Percentiles rank a stretch among this genome's conserved stretches.
These are phyloP conservation scores for Colletotrichum horii DNA, from an alignment of 2,329 filamentous ascomycete genomes.

Conservation along the genomic window DNA sequence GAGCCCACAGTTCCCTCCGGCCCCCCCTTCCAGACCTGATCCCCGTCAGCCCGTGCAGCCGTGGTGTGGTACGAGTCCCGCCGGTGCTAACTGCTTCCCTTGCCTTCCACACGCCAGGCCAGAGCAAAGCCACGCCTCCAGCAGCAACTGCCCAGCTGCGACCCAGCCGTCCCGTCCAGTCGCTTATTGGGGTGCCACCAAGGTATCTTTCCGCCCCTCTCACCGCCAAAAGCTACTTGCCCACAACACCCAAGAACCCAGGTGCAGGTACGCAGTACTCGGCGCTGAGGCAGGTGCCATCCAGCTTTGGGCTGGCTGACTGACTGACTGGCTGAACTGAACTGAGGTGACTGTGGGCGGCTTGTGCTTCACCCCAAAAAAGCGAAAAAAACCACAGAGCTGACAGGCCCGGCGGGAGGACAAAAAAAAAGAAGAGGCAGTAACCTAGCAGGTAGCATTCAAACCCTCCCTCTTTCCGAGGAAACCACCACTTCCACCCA, in stretches of 20 bases:
- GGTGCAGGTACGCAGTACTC: too few species aligned
- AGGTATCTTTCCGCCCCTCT: neutral
- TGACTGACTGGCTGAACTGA: neutral
- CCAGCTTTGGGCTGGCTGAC: neutral
- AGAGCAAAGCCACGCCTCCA: neutral
- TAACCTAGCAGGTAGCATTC: neutral
- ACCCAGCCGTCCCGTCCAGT: neutral
- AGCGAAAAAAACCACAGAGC: neutral
- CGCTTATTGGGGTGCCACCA: neutral
- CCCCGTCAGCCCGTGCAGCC: neutral
- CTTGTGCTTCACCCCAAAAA: neutral
- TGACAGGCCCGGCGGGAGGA: neutral
- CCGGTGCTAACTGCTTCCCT: slow-evolving; percentile 3
- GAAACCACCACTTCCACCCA: neutral
- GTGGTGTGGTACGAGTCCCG: neutral
- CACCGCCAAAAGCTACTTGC: neutral
- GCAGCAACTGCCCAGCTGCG: neutral
- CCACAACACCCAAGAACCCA: neutral
- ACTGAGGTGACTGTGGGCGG: neutral
- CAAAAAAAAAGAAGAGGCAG: neutral
- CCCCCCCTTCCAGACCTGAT: neutral
- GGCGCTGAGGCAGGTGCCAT: neutral
- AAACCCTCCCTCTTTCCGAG: slow-evolving; percentile 1
- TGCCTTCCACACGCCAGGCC: neutral
- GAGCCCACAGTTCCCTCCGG: neutral